Conservation (phyloP, 495 filamentous ascomycete species). For the Aspergillus mulundensis region DNA sequence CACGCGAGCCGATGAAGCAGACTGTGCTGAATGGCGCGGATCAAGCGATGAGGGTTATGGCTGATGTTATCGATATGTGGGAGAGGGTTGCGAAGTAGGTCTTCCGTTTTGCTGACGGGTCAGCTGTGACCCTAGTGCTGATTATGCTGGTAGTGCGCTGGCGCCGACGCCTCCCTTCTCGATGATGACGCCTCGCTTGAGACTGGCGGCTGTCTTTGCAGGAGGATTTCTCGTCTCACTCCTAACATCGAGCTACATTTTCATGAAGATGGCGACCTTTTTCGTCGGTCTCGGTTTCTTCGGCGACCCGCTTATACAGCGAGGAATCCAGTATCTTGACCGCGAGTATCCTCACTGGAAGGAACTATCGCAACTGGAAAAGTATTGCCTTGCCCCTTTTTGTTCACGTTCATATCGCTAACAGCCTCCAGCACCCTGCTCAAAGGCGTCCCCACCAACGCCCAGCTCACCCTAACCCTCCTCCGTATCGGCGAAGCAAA, state of each 20-base stretch:
- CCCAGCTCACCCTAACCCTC: slow-evolving; percentile 78
- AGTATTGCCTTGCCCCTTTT: slow-evolving; percentile 35
- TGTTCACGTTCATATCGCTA: neutral
- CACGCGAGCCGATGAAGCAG: slow-evolving; percentile 76
- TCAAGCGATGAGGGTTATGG: slow-evolving; percentile 70
- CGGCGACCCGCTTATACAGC: slow-evolving; percentile 66
- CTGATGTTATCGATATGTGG: slow-evolving; percentile 72
- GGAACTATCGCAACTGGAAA: slow-evolving; percentile 64
- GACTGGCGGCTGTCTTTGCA: slow-evolving; percentile 57
- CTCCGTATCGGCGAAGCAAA: slow-evolving; percentile 84
- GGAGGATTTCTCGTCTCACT: slow-evolving; percentile 55
- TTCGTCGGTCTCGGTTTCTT: slow-evolving; percentile 72
- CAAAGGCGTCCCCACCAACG: slow-evolving; percentile 83
- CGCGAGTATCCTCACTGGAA: slow-evolving; percentile 68
- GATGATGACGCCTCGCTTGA: slow-evolving; percentile 54
- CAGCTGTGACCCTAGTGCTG: neutral
- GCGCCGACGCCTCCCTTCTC: slow-evolving; percentile 78
- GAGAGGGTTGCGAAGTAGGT: slow-evolving; percentile 74
- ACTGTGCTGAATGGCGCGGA: slow-evolving; percentile 73
- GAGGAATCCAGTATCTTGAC: slow-evolving; percentile 59
- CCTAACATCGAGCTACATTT: slow-evolving; percentile 66
- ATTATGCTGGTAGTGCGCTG: slow-evolving; percentile 51
- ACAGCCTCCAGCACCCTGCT: slow-evolving; percentile 57
- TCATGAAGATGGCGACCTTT: slow-evolving; percentile 67
- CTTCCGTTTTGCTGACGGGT: too few species aligned